A percentile compares a stretch with the other conserved stretches of the same genome.
These are phyloP conservation scores for Leccinum uliginosum DNA, from an alignment of 768 basidiomycete genomes.

Conservation along the genomic window DNA sequence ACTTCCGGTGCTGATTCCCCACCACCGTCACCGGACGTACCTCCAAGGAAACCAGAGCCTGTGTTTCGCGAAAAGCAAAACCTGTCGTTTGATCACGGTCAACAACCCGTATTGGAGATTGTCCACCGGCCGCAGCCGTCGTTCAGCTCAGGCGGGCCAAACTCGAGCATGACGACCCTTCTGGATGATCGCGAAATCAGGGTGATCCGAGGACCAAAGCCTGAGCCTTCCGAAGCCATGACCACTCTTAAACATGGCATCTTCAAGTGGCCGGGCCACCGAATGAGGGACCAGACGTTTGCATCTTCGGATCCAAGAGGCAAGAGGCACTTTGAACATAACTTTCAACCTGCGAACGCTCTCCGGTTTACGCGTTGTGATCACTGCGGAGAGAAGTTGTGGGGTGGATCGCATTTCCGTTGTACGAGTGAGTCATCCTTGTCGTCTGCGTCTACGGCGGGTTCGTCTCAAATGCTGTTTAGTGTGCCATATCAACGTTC, in stretches of 20 bases:
- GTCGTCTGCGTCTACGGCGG: not conserved
- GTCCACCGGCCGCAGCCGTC: conserved; percentile 9
- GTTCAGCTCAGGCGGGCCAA: conserved; percentile 8
- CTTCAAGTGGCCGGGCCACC: conserved; percentile 70
- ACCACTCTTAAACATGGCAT: conserved; percentile 52
- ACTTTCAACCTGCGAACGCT: conserved; percentile 85
- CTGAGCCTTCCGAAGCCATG: conserved; percentile 39
- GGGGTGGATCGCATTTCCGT: conserved; percentile 93
- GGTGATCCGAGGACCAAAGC: conserved; percentile 25
- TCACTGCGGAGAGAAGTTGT: conserved; percentile 96
- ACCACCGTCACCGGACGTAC: conserved; percentile 9
- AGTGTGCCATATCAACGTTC: conserved; percentile 86
- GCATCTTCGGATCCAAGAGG: conserved; percentile 35
- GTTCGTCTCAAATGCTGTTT: conserved; percentile 4
- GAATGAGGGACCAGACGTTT: conserved; percentile 42
- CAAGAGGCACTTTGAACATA: conserved; percentile 58
- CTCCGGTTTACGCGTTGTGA: conserved; percentile 91
- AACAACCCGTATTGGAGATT: conserved; percentile 9
- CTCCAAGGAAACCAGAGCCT: conserved; percentile 6
- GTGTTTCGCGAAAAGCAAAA: conserved; percentile 23
- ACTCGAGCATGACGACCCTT: conserved; percentile 19
- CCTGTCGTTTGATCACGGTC: conserved; percentile 27
- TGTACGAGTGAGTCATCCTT: conserved; percentile 70
- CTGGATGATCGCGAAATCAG: conserved; percentile 29
- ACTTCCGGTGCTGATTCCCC: conserved; percentile 13